Percentiles rank a stretch among this genome's conserved stretches.
These are phyloP conservation scores for Diaporthe sp. DNA, from an alignment of 2,329 filamentous ascomycete genomes.

Conservation along the genomic window DNA sequence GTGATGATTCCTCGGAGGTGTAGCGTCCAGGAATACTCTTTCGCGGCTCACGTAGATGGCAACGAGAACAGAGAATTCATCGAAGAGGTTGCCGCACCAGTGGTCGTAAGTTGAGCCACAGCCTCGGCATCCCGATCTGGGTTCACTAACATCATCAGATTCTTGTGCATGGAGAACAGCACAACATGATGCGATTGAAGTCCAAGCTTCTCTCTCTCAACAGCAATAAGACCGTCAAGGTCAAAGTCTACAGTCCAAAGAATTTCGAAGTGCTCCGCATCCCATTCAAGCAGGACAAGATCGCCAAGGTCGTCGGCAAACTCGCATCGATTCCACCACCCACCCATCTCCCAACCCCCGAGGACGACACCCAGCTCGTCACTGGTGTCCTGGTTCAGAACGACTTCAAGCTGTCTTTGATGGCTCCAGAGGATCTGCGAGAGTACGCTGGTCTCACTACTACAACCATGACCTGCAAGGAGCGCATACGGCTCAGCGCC, in stretches of 20 bases:
- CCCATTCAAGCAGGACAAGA: conserved; percentile 94
- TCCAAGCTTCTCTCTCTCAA: conserved; percentile 96
- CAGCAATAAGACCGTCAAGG: conserved; percentile 81
- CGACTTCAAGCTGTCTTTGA: conserved; percentile 96
- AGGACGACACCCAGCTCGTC: conserved; percentile 69
- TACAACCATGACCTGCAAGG: conserved; percentile 92
- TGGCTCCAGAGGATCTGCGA: conserved; percentile 95
- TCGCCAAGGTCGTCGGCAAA: conserved; percentile 95
- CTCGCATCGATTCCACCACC: conserved; percentile 86
- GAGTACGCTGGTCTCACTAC: conserved; percentile 98
- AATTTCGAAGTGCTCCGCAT: conserved; percentile 97
- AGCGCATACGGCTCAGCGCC: conserved; percentile 87
- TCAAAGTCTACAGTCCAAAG: conserved; percentile 92
- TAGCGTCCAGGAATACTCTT: conserved; percentile 93
- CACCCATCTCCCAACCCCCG: conserved; percentile 49
- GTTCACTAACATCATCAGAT: conserved; percentile 68
- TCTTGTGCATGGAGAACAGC: conserved; percentile 95
- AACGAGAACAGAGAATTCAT: conserved; percentile 97
- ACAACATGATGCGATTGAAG: conserved; percentile 98
- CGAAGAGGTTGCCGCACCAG: conserved; percentile 90
- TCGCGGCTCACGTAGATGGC: conserved; percentile 96
- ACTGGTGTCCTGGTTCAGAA: conserved; percentile 96
- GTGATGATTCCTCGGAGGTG: conserved; percentile 93
- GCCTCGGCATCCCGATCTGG: background rate
- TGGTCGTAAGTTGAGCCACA: conserved; percentile 76